A percentile compares a stretch with the other conserved stretches of the same genome.
Evolutionary conservation across 2,329 filamentous ascomycete species (phyloP).

Genomic region (Graphilbum sp.): DNA sequence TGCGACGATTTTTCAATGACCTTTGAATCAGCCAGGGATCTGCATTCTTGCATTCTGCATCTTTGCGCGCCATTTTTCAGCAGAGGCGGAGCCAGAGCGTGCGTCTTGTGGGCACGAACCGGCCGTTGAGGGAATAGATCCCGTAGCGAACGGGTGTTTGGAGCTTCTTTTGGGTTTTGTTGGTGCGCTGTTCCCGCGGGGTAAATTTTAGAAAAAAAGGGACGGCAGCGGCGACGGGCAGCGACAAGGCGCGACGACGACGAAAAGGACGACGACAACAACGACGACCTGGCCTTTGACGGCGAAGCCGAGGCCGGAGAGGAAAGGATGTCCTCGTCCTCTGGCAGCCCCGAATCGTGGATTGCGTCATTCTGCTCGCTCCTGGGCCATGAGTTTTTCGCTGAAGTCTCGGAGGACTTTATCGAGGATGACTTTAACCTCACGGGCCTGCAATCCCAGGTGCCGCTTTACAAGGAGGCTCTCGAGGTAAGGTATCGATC

Average conservation of each 20-base stretch:
- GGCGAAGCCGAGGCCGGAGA: background rate
- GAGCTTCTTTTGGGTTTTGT: no score
- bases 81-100: no score
- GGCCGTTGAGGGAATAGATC: no score
- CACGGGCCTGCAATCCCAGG: slow-evolving; percentile 85
- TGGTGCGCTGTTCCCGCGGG: no score
- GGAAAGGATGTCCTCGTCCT: slow-evolving; percentile 41
- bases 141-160: no score
- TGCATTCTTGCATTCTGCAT: background rate
- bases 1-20: background rate
- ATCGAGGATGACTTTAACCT: slow-evolving; percentile 99
- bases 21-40: background rate
- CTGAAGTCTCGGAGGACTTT: slow-evolving; percentile 96
- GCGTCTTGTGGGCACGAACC: no score
- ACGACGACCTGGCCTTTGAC: background rate
- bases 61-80: no score
- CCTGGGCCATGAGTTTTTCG: slow-evolving; percentile 95
- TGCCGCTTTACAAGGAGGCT: slow-evolving; percentile 97
- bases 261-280: background rate
- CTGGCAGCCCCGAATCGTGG: slow-evolving; percentile 68
- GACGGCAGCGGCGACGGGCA: no score
- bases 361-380: slow-evolving; percentile 94
- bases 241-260: no score
- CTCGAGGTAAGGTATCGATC: slow-evolving; percentile 66
- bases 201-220: no score